A percentile compares a stretch with the other conserved stretches of the same genome.
These are phyloP conservation scores for Colletotrichum plurivorum DNA, from an alignment of 2,329 filamentous ascomycete species.

Conservation along the genomic window DNA sequence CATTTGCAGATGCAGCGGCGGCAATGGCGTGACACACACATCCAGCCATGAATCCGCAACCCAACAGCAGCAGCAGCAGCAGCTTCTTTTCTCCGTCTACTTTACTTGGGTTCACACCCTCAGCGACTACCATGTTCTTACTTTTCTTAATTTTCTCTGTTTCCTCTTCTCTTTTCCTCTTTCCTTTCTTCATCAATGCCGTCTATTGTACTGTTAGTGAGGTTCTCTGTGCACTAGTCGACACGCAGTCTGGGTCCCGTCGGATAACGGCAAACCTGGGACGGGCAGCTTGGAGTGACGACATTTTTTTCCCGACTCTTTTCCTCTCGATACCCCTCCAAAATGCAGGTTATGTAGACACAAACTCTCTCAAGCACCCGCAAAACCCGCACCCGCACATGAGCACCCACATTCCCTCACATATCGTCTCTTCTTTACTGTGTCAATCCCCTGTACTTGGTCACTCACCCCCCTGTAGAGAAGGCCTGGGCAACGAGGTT, in stretches of 20 bases:
- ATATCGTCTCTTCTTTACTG: constrained; percentile 31
- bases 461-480: constrained; percentile 29
- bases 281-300: constrained; percentile 34
- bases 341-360: constrained; percentile 19
- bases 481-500: constrained; percentile 33
- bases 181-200: neutral
- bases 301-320: constrained; percentile 28
- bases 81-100: neutral
- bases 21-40: constrained; percentile 58
- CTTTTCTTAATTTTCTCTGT: neutral
- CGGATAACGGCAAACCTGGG: constrained; percentile 35
- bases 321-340: constrained; percentile 33
- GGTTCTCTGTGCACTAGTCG: constrained; percentile 24
- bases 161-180: neutral
- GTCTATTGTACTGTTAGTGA: constrained; percentile 13
- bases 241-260: constrained; percentile 20
- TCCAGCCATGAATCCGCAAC: constrained; percentile 22
- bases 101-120: constrained; percentile 2
- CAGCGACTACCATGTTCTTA: constrained; percentile 11
- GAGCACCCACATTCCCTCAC: constrained; percentile 30
- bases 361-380: constrained; percentile 13
- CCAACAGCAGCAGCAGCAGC: too few species aligned
- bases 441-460: constrained; percentile 33
- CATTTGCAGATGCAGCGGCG: constrained; percentile 72
- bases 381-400: constrained; percentile 22